Evolutionary conservation across 257 asterid species (phyloP), one percentile per base, ranked within the genome.

Genomic region (Fraxinus quadrangulata): DNA sequence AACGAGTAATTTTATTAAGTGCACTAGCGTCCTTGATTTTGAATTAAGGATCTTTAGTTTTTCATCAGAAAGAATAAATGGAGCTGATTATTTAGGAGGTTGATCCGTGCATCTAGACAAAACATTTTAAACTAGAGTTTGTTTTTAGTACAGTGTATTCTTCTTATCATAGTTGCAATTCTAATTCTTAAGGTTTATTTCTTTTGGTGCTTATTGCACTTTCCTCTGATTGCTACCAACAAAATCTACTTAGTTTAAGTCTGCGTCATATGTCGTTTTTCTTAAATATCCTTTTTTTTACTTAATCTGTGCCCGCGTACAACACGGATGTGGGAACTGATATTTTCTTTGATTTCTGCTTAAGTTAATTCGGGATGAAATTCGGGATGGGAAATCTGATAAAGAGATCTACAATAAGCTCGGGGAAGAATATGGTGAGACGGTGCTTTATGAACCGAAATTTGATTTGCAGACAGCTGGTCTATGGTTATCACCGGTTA

Each of bases 401-500:
- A 94, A 92, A 81, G 99, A 92, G 65, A 91, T 95, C 82, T 95
- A 65, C 86, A 86, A 86, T 63, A 94, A 89, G 89, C 94, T 94
- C 34, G 97, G 90, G 88, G 93, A 90, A 5, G 96, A 95, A 75
- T 95, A 83, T 81, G 99, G 99, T 12, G 98, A 95, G 88, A 88
- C 98, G 0, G 97, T 95, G 76, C 97, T 91, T 78, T 92, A 95
- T 72, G 80, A 90, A 71, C 99, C 99, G 42, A 95, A 93, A 72
- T 95, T 95, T 54, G 98, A 93, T 79, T 49, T 89, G 89, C 99
- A 95, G 85, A 95, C 98, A 71, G 98, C 99, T 71, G 98, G 94
- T 39, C 79, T 95, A 73, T 95, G 98, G 99, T 87, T 93, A 65
- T 82, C 96, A 45, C 99, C 99, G 82, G 99, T 95, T 67, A 82